Percentiles rank a stretch among this genome's conserved stretches.
These are phyloP conservation scores for Phytophthora meadii DNA, from an alignment of 352 stramenopile species.

Conservation along the genomic window DNA sequence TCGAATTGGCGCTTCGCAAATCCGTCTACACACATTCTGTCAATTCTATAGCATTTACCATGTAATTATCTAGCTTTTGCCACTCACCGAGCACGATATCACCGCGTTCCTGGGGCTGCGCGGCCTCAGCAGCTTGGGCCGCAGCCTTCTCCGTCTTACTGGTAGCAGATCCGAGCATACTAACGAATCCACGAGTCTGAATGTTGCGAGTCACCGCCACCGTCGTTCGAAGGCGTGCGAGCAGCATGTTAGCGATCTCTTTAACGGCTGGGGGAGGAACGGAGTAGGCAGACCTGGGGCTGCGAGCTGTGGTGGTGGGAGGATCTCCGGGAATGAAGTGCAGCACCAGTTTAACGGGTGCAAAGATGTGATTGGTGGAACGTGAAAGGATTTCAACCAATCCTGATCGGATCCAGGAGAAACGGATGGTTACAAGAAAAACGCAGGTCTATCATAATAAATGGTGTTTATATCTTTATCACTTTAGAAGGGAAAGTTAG, in stretches of 20 bases:
- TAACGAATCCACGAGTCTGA: constrained; percentile 41
- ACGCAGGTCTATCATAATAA: too few species aligned
- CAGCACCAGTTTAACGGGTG: constrained; percentile 16
- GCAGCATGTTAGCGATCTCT: constrained; percentile 53
- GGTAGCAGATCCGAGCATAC: constrained; percentile 47
- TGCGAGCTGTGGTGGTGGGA: constrained; percentile 7
- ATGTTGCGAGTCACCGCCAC: constrained; percentile 19
- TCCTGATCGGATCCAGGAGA: neutral
- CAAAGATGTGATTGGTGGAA: constrained; percentile 12
- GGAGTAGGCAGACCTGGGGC: constrained; percentile 27
- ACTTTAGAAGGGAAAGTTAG: neutral
- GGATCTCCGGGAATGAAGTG: constrained; percentile 27
- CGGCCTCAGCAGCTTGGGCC: constrained; percentile 26
- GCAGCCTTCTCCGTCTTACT: constrained; percentile 48
- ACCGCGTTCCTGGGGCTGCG: constrained; percentile 33
- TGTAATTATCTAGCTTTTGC: neutral
- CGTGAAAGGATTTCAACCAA: neutral
- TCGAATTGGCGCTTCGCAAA: constrained; percentile 90
- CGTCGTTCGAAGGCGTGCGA: constrained; percentile 46
- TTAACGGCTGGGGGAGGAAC: constrained; percentile 15
- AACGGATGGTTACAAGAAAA: constrained; percentile 8
- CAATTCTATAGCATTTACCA: neutral
- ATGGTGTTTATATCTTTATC: neutral
- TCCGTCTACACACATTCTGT: constrained; percentile 45
- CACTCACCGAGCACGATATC: constrained; percentile 67